phyloP scores from a whole-genome alignment of 306 rosid species.

The Cucumis melo region DNA sequence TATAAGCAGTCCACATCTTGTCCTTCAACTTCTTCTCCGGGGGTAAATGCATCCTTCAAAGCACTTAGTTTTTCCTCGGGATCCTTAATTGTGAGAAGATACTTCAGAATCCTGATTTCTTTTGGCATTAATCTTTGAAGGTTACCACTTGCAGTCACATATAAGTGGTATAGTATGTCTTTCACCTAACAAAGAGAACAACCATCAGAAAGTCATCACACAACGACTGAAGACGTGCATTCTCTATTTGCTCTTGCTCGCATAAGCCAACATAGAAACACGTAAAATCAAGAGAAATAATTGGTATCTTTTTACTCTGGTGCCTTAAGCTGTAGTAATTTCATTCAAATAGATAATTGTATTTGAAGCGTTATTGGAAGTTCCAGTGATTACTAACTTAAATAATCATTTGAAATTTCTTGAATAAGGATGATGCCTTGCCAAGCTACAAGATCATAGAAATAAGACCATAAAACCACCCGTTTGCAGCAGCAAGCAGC shows the following conservation, averaged over 20 bases:
- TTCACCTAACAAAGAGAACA: constrained; percentile 35
- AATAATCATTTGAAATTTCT: neutral
- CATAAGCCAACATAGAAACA: neutral
- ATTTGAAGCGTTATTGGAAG: neutral
- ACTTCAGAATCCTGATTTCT: constrained; percentile 73
- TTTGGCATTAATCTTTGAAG: constrained; percentile 79
- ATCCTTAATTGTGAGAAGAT: constrained; percentile 60
- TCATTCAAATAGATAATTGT: neutral
- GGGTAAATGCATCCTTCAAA: constrained; percentile 80
- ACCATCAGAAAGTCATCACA: neutral
- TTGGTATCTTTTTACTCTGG: neutral
- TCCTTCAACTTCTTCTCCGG: constrained; percentile 85
- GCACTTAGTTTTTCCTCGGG: constrained; percentile 54
- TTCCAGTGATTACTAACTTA: neutral
- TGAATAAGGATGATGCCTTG: neutral
- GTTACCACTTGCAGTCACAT: constrained; percentile 62
- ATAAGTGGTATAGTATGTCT: constrained; percentile 71
- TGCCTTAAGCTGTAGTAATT: neutral
- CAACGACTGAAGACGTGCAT: neutral
- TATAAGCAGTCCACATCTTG: constrained; percentile 49
- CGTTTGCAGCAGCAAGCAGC: neutral
- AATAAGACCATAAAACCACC: neutral
- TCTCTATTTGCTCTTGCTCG: neutral
- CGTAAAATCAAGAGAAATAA: neutral
- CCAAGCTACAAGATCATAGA: neutral